Evolutionary conservation across 2,329 filamentous ascomycete genomes (phyloP), one percentile per base, ranked within the genome.

Genomic region (Cryphonectria japonica): DNA sequence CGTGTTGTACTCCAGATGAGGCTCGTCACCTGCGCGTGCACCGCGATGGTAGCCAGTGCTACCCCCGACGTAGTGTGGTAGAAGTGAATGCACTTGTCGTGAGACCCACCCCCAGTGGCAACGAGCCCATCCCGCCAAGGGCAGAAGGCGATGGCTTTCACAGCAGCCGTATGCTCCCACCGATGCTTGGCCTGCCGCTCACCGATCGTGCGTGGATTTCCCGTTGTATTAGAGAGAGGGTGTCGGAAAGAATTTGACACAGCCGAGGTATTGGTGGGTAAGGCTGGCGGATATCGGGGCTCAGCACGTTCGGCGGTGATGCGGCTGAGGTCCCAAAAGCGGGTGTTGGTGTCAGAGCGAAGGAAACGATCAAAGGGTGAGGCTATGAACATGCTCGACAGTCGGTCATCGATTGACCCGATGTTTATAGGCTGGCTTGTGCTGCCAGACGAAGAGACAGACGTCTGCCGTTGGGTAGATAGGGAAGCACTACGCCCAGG

Each of bases 121-220:
- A 99, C 82, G 5, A 99, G 86, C 3, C 92, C 92, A 34, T 92
- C 89, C 70, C 95, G 92, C 95, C 95, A 99, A 0, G 96, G 95
- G 74, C 95, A 97, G 81, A 98, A 98, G 1, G 96, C 94, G 75
- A 98, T 96, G 43, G 96, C 96, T 81, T 99, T 99, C 75, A 98
- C 93, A 2, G 96, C 96, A 0, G 95, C 95, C 37, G 89, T 89
- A 79, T 99, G 94, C 14, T 85, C 80, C 88, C 94, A 96, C 43
- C 87, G 87, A 79, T 97, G 90, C 76, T 87, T 91, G 76, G 92
- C 89, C 41, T 85, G 82, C 8, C 88, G 88, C 7, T 82, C 77
- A 2, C 82, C 82, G 37, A 93, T 80, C 34, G 84, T 81, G 26
- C 85, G 82, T 32, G 86, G 82, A 43, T 77, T 79, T 16, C 79